These are phyloP conservation scores for Uncinocarpus reesii DNA, from an alignment of 2,329 filamentous ascomycete genomes.

Conservation along the genomic window DNA sequence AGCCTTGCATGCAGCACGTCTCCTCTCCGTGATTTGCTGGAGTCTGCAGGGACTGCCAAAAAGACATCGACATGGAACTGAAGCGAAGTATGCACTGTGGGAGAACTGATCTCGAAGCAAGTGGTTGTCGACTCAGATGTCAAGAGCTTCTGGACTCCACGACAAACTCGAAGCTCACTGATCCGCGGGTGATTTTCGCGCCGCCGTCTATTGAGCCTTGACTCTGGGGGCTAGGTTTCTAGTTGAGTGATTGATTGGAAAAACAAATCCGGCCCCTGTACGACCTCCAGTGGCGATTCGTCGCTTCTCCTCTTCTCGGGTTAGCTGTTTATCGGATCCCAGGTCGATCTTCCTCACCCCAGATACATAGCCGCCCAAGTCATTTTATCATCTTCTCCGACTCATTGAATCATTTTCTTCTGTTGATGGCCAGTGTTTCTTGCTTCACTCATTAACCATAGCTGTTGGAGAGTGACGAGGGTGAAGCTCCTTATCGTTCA, in stretches of 20 bases:
- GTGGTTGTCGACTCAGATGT: too few species aligned
- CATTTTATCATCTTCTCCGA: neutral
- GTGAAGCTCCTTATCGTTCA: too few species aligned
- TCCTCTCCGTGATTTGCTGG: slow-evolving; percentile 1
- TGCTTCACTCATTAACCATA: neutral
- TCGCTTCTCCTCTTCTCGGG: neutral
- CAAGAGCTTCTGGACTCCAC: too few species aligned
- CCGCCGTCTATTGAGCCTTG: neutral
- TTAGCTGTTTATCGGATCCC: slow-evolving; percentile 3
- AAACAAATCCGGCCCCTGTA: neutral
- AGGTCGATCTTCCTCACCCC: slow-evolving; percentile 1
- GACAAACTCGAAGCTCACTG: too few species aligned
- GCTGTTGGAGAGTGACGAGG: too few species aligned
- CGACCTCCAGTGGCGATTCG: neutral
- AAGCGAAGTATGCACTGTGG: too few species aligned
- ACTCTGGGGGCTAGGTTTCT: neutral
- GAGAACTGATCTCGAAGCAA: too few species aligned
- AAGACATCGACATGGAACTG: neutral
- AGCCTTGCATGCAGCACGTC: slow-evolving; percentile 2
- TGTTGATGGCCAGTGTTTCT: neutral
- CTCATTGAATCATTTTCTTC: neutral
- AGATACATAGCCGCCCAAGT: slow-evolving; percentile 1
- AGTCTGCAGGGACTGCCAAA: neutral
- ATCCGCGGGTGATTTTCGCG: neutral
- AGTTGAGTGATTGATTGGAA: neutral